Evolutionary conservation across 352 stramenopile species (phyloP).

Genomic region (Pythium folliculosum): DNA sequence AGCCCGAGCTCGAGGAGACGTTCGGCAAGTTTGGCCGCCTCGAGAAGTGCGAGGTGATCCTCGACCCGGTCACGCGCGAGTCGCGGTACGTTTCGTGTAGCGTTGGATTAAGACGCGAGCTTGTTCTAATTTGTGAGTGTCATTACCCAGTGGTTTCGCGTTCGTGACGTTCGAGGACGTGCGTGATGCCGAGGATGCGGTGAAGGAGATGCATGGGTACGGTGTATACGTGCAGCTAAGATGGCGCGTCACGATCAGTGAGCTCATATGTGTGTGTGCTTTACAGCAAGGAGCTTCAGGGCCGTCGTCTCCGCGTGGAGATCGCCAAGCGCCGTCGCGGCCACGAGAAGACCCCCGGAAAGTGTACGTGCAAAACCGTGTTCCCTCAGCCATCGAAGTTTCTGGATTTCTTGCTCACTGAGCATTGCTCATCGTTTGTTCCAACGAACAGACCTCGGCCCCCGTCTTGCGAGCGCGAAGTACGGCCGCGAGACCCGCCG

Average conservation of each 20-base stretch:
- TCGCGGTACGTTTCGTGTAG: conserved; percentile 45
- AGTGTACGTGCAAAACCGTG: conserved; percentile 50
- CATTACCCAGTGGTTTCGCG: conserved; percentile 52
- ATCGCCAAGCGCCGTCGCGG: conserved; percentile 79
- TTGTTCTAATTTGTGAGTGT: not conserved
- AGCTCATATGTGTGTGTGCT: no score
- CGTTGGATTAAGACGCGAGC: no score
- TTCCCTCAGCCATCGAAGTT: not conserved
- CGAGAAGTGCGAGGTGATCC: conserved; percentile 80
- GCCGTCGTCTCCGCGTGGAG: conserved; percentile 73
- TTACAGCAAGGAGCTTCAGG: conserved; percentile 72
- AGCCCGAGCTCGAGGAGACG: conserved; percentile 66
- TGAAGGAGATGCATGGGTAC: conserved; percentile 81
- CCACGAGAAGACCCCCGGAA: conserved; percentile 82
- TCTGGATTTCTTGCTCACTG: not conserved
- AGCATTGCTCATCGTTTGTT: not conserved
- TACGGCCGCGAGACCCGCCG: conserved; percentile 41
- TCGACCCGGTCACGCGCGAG: conserved; percentile 73
- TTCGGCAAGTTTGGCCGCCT: conserved; percentile 78
- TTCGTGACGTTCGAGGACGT: conserved; percentile 83
- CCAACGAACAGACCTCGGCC: conserved; percentile 56
- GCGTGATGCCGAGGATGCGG: conserved; percentile 72
- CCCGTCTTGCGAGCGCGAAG: conserved; percentile 70
- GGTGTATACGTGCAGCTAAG: conserved; percentile 9
- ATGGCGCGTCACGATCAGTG: not conserved